A percentile compares a stretch with the other conserved stretches of the same genome.
Evolutionary conservation across 139 green algal genomes (phyloP).

Genomic region (Yamagishiella unicocca): DNA sequence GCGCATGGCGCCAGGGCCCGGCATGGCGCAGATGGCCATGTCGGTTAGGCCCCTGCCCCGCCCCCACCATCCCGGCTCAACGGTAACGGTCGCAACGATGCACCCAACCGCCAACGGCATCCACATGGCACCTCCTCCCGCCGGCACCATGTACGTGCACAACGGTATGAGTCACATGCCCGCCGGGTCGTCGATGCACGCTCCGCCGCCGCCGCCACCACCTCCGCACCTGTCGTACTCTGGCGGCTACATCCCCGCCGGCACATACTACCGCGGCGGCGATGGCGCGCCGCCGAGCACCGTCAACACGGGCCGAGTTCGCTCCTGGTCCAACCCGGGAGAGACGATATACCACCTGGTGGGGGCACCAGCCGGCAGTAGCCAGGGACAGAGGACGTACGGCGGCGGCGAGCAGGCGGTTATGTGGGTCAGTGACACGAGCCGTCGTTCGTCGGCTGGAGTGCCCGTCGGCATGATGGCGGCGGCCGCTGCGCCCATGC

Average conservation of each 20-base stretch:
- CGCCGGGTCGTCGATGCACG: not conserved
- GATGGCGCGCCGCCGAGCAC: not conserved
- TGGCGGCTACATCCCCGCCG: not conserved
- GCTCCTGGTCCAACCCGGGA: not conserved
- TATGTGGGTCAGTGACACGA: not conserved
- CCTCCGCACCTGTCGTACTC: not conserved
- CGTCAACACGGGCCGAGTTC: not conserved
- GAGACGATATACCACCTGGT: not conserved
- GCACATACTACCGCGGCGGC: not conserved
- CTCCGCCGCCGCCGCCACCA: not conserved
- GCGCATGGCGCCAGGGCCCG: not conserved
- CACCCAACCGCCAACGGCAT: too few relatives aligned
- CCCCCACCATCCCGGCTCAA: not conserved
- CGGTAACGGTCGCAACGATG: not conserved
- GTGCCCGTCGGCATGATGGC: too few relatives aligned
- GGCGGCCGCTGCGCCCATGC: not conserved
- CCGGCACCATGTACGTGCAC: not conserved
- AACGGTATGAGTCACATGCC: not conserved
- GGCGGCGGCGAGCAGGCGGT: not conserved
- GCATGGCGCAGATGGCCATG: not conserved
- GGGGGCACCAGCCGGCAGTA: not conserved
- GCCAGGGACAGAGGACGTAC: not conserved
- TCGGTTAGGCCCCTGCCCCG: not conserved
- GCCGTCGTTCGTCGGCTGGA: not conserved
- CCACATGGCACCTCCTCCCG: not conserved